These are phyloP conservation scores for Fragilariopsis cylindrus DNA, from an alignment of 108 stramenopile genomes.

Conservation along the genomic window DNA sequence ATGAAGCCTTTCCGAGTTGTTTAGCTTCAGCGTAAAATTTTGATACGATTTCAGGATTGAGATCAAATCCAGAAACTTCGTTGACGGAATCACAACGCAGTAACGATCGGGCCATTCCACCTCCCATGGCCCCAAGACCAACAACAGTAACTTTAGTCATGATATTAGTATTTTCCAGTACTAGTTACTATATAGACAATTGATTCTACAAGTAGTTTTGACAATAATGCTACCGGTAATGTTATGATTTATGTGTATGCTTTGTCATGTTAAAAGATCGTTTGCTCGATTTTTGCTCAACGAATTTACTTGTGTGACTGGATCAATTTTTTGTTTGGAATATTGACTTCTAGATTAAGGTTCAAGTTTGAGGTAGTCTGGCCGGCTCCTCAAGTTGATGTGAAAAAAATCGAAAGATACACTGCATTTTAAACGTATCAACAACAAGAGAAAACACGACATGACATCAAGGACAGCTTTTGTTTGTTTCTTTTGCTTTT, in stretches of 20 bases:
- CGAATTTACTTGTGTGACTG: too few species aligned
- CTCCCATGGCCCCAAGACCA: constrained; percentile 76
- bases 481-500: too few species aligned
- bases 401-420: constrained; percentile 4
- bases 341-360: too few species aligned
- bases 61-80: constrained; percentile 54
- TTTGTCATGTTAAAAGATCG: too few species aligned
- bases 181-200: background rate
- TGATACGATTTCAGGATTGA: constrained; percentile 31
- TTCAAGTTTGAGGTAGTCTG: background rate
- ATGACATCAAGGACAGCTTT: too few species aligned
- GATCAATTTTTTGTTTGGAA: too few species aligned
- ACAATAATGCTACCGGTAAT: too few species aligned
- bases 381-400: constrained; percentile 14
- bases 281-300: too few species aligned
- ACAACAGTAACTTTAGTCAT: constrained; percentile 20
- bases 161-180: background rate
- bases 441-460: background rate
- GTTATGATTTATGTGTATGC: too few species aligned
- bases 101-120: constrained; percentile 76
- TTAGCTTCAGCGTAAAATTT: constrained; percentile 51
- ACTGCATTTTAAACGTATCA: background rate
- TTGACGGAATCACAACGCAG: constrained; percentile 40
- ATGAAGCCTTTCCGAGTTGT: constrained; percentile 36
- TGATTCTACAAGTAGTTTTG: too few species aligned